Evolutionary conservation across 805 yeast species (phyloP), one percentile per base, ranked within the genome.

Genomic region (Sugiyamaella smithiae): DNA sequence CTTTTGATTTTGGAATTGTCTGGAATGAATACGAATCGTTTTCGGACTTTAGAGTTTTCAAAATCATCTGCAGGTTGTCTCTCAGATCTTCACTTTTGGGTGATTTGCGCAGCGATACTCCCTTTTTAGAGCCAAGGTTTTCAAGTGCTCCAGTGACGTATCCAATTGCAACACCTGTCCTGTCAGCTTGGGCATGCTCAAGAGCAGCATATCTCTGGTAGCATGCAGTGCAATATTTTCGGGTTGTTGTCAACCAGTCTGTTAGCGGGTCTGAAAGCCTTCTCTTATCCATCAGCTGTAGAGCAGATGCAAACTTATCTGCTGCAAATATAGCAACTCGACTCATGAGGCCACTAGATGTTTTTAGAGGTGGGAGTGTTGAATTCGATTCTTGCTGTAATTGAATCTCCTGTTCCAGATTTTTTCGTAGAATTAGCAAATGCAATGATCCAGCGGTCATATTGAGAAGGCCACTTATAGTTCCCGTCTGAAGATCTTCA

Each of bases 21-120:
- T 67, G 68, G 50, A 67, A 65, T 11, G 60, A 46, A 5, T 64
- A 53, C 14, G 61, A 40, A 23, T 63, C 57, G 49, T 67, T 67
- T 19, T 67, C 68, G 4, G 58, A 54, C 37, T 55, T 54, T 50
- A 56, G 61, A 14, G 42, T 38, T 12, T 48, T 36, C 9, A 54
- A 53, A 31, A 54, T 50, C 2, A 43, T 40, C 5, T 50, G 52
- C n/a, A 57, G 43, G 8, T 47, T 50, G 17, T 43, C 37, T 14
- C 51, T 45, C 20, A 63, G 54, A 17, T 35, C 40, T 9, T 45
- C 19, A 40, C 51, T 45, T 35, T 47, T 45, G 9, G 29, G 11
- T 26, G 29, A 26, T 11, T 26, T 26, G 5, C 38, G 38, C 19
- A 6, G 22, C 22, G 38, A 19, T 4, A 35, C 3, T 16, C 38